Evolutionary conservation across 805 yeast species (phyloP).

Genomic region (Myxozyma geophila): DNA sequence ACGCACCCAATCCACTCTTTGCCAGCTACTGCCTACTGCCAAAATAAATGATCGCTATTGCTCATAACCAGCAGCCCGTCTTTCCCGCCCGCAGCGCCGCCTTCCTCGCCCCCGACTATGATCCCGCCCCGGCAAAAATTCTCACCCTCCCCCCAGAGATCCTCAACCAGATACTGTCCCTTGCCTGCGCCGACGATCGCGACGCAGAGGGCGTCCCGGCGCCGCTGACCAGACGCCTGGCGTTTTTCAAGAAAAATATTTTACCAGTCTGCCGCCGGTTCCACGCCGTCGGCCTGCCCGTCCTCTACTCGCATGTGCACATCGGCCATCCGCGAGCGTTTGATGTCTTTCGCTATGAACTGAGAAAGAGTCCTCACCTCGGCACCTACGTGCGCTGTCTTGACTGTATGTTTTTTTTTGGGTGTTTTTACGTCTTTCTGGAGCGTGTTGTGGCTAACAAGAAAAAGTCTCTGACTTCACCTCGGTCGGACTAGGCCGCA

Average conservation of each 20-base stretch:
- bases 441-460: background rate
- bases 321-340: constrained; percentile 83
- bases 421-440: too few relatives aligned
- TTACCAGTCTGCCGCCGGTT: constrained; percentile 40
- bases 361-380: constrained; percentile 49
- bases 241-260: constrained; percentile 28
- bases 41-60: background rate
- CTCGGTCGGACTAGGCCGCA: constrained; percentile 85
- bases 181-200: constrained; percentile 19
- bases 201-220: constrained; percentile 13
- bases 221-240: constrained; percentile 27
- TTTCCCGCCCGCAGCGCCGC: background rate
- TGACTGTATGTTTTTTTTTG: constrained; percentile 54
- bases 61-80: background rate
- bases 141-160: constrained; percentile 29
- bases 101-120: background rate
- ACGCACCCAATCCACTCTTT: too few relatives aligned
- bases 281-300: constrained; percentile 45
- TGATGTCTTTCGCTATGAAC: constrained; percentile 61
- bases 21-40: too few relatives aligned
- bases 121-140: constrained; percentile 6
- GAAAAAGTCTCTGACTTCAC: constrained; percentile 71
- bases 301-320: constrained; percentile 48
- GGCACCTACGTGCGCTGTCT: constrained; percentile 71
- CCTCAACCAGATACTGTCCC: constrained; percentile 21